A percentile compares a stretch with the other conserved stretches of the same genome.
Conservation (phyloP, 192 early-diverging fungal genomes). For the Coemansia sp. region DNA sequence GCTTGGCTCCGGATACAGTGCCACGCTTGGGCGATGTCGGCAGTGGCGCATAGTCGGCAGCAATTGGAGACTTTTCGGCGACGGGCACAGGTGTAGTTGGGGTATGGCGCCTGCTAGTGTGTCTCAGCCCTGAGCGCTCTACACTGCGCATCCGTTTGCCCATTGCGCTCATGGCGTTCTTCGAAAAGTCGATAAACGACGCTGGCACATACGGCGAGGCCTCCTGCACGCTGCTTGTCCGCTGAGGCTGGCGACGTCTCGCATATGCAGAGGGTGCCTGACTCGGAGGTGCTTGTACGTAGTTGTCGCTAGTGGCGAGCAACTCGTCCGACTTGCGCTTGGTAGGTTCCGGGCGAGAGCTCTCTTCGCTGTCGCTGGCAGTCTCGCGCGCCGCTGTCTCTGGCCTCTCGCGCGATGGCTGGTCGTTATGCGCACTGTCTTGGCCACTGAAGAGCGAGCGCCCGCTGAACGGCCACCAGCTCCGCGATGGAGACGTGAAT, state of each 20-base stretch:
- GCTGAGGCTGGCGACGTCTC: constrained; percentile 16
- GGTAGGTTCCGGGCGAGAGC: background rate
- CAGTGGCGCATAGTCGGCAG: constrained; percentile 8
- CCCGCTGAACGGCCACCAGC: constrained; percentile 43
- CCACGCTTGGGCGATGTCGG: background rate
- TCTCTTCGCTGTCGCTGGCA: background rate
- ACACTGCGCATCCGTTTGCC: constrained; percentile 13
- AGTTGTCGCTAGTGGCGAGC: background rate
- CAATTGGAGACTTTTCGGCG: background rate
- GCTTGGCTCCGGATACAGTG: background rate
- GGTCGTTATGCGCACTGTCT: constrained; percentile 4
- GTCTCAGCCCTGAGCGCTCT: constrained; percentile 13
- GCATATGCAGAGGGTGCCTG: background rate
- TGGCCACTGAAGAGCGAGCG: constrained; percentile 19
- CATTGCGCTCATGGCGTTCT: background rate
- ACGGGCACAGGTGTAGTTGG: background rate
- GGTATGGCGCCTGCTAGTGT: constrained; percentile 15
- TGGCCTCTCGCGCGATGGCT: background rate
- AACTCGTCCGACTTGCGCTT: background rate
- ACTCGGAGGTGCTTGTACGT: background rate
- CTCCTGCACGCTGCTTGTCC: background rate
- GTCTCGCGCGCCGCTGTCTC: background rate
- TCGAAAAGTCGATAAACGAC: constrained; percentile 43
- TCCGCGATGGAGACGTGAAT: constrained; percentile 7
- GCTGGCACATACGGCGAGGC: constrained; percentile 27